phyloP scores from a whole-genome alignment of 345 rosid species.

The Corchorus olitorius region DNA sequence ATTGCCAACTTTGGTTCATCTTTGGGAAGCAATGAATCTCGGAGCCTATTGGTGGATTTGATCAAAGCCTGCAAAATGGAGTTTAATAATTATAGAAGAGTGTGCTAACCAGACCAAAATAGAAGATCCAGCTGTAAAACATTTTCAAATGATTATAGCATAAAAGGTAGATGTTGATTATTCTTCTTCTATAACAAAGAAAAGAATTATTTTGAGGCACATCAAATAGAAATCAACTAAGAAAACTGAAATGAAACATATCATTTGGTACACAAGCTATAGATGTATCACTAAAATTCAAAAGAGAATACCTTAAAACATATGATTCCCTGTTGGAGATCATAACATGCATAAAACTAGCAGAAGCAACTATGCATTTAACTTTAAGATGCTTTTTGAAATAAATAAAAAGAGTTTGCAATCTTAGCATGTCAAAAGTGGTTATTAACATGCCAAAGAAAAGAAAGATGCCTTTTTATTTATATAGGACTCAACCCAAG shows the following conservation, averaged over 20 bases:
- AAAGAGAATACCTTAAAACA: background rate
- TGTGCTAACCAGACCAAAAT: background rate
- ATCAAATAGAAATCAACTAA: background rate
- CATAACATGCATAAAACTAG: background rate
- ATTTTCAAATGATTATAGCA: background rate
- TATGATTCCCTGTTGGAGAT: background rate
- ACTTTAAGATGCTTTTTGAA: too few species aligned
- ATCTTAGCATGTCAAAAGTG: background rate
- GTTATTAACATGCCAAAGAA: background rate
- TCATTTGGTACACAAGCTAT: background rate
- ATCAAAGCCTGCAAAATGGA: slow-evolving; percentile 70
- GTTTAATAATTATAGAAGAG: slow-evolving; percentile 1
- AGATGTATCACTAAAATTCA: background rate
- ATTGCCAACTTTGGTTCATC: slow-evolving; percentile 94
- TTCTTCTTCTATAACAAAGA: background rate
- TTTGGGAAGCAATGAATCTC: slow-evolving; percentile 91
- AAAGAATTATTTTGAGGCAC: background rate
- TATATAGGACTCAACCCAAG: background rate
- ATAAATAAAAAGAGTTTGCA: background rate
- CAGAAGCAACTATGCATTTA: background rate
- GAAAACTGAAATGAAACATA: background rate
- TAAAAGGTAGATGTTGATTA: background rate
- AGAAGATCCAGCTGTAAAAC: background rate
- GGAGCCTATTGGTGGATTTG: slow-evolving; percentile 88
- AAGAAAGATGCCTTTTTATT: background rate